Conservation (phyloP, 2,329 filamentous ascomycete genomes). For the Knufia petricola region DNA sequence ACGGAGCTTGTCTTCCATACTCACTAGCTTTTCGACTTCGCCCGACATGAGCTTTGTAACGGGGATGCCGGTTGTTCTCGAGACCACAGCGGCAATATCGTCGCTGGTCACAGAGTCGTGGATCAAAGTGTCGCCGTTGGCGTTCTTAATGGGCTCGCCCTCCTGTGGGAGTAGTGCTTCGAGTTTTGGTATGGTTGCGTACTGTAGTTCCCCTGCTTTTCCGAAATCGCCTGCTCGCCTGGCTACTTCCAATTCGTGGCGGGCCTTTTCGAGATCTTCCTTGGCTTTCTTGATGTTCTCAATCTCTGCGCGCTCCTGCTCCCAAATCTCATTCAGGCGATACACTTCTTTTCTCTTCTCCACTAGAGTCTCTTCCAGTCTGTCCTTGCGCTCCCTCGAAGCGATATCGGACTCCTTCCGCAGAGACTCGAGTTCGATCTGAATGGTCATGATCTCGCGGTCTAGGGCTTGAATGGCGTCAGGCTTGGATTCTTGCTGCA, state of each 20-base stretch:
- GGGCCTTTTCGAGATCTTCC: conserved; percentile 75
- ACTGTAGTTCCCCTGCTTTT: conserved; percentile 81
- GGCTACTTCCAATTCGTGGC: conserved; percentile 75
- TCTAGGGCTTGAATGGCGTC: conserved; percentile 89
- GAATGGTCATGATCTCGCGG: conserved; percentile 91
- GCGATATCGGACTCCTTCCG: conserved; percentile 88
- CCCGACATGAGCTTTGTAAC: conserved; percentile 86
- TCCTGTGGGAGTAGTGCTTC: conserved; percentile 74
- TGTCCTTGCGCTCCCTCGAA: conserved; percentile 77
- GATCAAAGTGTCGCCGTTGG: conserved; percentile 53
- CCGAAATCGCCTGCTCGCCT: conserved; percentile 82
- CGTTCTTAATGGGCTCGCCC: conserved; percentile 34
- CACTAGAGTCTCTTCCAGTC: conserved; percentile 68
- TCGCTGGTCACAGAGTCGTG: conserved; percentile 94
- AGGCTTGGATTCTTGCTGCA: conserved; percentile 95
- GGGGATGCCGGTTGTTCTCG: conserved; percentile 83
- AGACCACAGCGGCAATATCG: conserved; percentile 88
- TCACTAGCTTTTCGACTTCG: conserved; percentile 86
- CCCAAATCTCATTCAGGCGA: conserved; percentile 74
- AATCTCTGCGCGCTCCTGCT: conserved; percentile 77
- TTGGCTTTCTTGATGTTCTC: conserved; percentile 80
- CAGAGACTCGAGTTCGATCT: conserved; percentile 90
- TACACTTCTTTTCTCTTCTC: conserved; percentile 65
- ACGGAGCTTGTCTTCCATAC: conserved; percentile 85
- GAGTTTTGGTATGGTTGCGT: conserved; percentile 72